Evolutionary conservation across 2,329 filamentous ascomycete genomes (phyloP).

Genomic region (Rutstroemia sp.): DNA sequence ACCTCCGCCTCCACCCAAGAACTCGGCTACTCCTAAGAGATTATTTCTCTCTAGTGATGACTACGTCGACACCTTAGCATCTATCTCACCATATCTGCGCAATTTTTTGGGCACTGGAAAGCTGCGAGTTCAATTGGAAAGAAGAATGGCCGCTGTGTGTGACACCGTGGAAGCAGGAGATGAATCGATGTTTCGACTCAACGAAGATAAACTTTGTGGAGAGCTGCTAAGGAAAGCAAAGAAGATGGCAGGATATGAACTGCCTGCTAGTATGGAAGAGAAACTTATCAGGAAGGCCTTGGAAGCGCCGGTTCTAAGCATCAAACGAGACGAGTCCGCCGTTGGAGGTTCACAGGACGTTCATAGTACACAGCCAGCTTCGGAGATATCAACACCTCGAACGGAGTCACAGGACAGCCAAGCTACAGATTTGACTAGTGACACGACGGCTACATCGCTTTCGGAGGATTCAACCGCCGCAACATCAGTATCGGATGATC

Average conservation of each 20-base stretch:
- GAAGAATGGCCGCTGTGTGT: slow-evolving; percentile 63
- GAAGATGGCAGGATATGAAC: slow-evolving; percentile 52
- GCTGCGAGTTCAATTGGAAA: slow-evolving; percentile 46
- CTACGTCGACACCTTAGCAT: slow-evolving; percentile 56
- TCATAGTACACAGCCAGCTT: slow-evolving; percentile 13
- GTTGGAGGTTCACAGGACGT: slow-evolving; percentile 25
- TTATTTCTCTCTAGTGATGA: slow-evolving; percentile 66
- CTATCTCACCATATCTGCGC: slow-evolving; percentile 49
- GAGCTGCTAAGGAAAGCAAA: slow-evolving; percentile 66
- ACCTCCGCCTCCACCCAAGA: slow-evolving; percentile 35
- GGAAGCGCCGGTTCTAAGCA: slow-evolving; percentile 65
- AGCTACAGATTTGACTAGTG: slow-evolving; percentile 25
- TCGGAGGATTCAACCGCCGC: slow-evolving; percentile 32
- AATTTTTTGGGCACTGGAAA: slow-evolving; percentile 44
- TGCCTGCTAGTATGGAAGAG: slow-evolving; percentile 79
- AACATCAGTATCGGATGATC: slow-evolving; percentile 30
- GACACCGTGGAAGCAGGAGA: slow-evolving; percentile 77
- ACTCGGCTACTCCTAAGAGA: slow-evolving; percentile 44
- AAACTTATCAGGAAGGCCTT: slow-evolving; percentile 71
- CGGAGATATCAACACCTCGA: slow-evolving; percentile 26
- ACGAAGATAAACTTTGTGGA: slow-evolving; percentile 58
- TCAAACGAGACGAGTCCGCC: slow-evolving; percentile 46
- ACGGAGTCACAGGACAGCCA: slow-evolving; percentile 29
- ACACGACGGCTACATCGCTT: slow-evolving; percentile 32
- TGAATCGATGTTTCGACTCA: slow-evolving; percentile 79